phyloP scores from a whole-genome alignment of 257 asterid genomes.

The Buddleja alternifolia region DNA sequence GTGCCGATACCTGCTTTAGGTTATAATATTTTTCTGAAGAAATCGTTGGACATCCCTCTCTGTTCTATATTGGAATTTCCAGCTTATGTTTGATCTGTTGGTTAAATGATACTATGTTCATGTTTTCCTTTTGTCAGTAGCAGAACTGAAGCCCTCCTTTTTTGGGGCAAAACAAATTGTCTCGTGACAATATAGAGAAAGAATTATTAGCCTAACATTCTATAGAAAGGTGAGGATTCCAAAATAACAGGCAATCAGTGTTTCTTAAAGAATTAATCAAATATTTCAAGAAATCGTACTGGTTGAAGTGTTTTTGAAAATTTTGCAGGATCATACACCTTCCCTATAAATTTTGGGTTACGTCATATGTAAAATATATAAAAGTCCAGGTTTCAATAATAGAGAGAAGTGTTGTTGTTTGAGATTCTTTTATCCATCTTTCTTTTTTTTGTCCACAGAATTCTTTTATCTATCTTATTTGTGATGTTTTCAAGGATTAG shows the following conservation, averaged over 20 bases:
- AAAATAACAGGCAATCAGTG: background rate
- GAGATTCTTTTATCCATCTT: too few species aligned
- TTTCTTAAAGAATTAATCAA: background rate
- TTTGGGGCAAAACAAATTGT: background rate
- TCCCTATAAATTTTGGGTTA: too few species aligned
- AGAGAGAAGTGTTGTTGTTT: conserved; percentile 3
- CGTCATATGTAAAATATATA: background rate
- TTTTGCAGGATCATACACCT: too few species aligned
- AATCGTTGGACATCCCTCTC: too few species aligned
- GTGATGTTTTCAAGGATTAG: conserved; percentile 3
- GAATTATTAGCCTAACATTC: background rate
- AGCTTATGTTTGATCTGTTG: too few species aligned
- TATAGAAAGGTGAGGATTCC: background rate
- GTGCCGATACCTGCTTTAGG: background rate
- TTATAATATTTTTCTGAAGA: background rate
- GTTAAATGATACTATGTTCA: background rate
- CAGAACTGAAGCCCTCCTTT: background rate
- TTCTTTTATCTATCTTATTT: background rate
- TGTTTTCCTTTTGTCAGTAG: background rate
- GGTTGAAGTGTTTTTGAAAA: background rate
- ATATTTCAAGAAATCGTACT: background rate
- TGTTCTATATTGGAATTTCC: too few species aligned
- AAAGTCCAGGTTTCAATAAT: background rate
- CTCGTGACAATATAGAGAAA: background rate
- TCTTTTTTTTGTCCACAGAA: background rate